Evolutionary conservation across 345 rosid genomes (phyloP).

Genomic region (Aquilaria malaccensis): DNA sequence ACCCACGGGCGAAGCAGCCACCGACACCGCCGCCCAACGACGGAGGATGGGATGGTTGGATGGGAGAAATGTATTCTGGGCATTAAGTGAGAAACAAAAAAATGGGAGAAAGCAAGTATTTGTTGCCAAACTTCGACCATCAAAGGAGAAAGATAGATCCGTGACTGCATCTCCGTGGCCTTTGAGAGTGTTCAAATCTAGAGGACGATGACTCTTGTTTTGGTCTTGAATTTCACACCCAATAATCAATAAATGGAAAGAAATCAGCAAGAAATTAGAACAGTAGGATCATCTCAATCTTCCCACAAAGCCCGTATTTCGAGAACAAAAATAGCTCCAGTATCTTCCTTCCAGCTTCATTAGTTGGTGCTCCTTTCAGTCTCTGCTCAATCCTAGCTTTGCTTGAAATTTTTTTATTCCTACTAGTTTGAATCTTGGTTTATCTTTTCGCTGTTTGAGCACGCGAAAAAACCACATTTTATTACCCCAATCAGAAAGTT

Average conservation of each 20-base stretch:
- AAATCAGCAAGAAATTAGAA: not conserved
- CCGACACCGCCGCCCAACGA: slow-evolving; percentile 18
- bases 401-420: no score
- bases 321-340: not conserved
- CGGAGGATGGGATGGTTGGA: slow-evolving; percentile 85
- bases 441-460: no score
- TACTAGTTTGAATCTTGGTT: no score
- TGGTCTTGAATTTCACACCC: slow-evolving; percentile 45
- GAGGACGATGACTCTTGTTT: slow-evolving; percentile 69
- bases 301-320: not conserved
- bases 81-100: not conserved
- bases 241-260: not conserved
- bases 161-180: slow-evolving; percentile 90
- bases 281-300: not conserved
- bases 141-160: slow-evolving; percentile 68
- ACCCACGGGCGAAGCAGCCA: slow-evolving; percentile 15
- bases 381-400: no score
- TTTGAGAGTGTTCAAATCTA: slow-evolving; percentile 94
- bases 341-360: no score
- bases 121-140: slow-evolving; percentile 75
- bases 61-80: no score
- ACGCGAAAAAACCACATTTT: no score
- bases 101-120: slow-evolving; percentile 25
- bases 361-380: no score
- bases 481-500: no score